A percentile compares a stretch with the other conserved stretches of the same genome.
Conservation (phyloP, 2,329 filamentous ascomycete species). For the Paecilomyces dactylethromorphus region DNA sequence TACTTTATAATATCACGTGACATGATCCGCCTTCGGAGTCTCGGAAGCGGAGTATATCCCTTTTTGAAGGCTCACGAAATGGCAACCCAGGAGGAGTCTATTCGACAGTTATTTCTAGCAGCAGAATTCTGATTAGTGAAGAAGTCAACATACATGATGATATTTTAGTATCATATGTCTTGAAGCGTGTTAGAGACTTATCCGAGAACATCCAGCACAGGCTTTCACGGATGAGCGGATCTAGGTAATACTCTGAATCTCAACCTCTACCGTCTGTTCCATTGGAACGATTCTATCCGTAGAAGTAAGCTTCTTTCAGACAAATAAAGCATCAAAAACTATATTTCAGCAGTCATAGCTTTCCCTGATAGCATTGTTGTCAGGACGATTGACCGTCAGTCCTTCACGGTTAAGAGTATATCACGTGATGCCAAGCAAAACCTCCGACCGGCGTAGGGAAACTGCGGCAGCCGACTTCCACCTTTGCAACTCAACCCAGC, state of each 20-base stretch:
- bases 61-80: background rate
- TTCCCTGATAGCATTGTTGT: background rate
- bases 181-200: background rate
- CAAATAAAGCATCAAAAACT: background rate
- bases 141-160: background rate
- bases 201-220: background rate
- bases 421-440: slow-evolving; percentile 8
- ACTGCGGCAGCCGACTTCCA: slow-evolving; percentile 10
- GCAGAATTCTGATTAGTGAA: background rate
- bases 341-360: background rate
- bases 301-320: background rate
- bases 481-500: slow-evolving; percentile 10
- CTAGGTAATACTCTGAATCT: background rate
- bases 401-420: background rate
- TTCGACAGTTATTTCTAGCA: background rate
- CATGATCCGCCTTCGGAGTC: background rate
- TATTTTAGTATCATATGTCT: background rate
- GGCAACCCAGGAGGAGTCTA: background rate
- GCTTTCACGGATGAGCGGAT: background rate
- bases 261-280: background rate
- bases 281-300: background rate
- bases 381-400: background rate
- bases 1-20: background rate
- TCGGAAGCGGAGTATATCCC: background rate
- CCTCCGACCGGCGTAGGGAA: slow-evolving; percentile 5